Evolutionary conservation across 2,329 filamentous ascomycete species (phyloP), one percentile per base, ranked within the genome.

Genomic region (Pestalotiopsis fici): DNA sequence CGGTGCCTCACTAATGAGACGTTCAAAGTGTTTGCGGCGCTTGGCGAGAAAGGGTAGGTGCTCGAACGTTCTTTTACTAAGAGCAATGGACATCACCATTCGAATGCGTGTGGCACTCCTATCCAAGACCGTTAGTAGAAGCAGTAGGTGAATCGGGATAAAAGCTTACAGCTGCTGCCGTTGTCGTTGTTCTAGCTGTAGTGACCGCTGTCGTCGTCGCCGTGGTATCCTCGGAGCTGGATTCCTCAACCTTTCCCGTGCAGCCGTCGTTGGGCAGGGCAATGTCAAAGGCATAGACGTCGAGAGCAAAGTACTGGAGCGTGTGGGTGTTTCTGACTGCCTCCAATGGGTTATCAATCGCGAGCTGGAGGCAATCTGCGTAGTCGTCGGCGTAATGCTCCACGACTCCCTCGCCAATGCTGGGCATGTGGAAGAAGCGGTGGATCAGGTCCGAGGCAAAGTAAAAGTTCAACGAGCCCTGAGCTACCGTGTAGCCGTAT

Each of bases 401-500:
- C 47, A 92, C 84, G 56, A 83, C 76, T 6, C 79, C 83, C 74
- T 91, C 88, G 64, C 87, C 87, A 70, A 93, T 83, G 31, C 80
- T 79, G 3, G 88, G 86, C 9, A 91, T 80, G 77, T 93, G 90
- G 69, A 88, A 86, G 3, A 92, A 78, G 27, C 91, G 88, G 77
- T 93, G 91, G 64, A 93, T 78, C 28, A 93, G 83, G 70, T 93
- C 91, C 1, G 85, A 85, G 0, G 87, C 90, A 83, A 88, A 93
- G 82, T 86, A 92, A 50, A 85, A 84, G 76, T 89, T 90, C 18
- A 87, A 84, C 28, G 83, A 78, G 4, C 83, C 84, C 13, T 79
- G 78, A 5, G 88, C 83, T 7, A 93, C 86, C 7, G 84, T 88
- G 78, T 91, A 92, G 63, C 90, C 90, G 21, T 85, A 80, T 28